A percentile compares a stretch with the other conserved stretches of the same genome.
Evolutionary conservation across 129 eudicot genomes (phyloP).

Genomic region (Flaveria bidentis): DNA sequence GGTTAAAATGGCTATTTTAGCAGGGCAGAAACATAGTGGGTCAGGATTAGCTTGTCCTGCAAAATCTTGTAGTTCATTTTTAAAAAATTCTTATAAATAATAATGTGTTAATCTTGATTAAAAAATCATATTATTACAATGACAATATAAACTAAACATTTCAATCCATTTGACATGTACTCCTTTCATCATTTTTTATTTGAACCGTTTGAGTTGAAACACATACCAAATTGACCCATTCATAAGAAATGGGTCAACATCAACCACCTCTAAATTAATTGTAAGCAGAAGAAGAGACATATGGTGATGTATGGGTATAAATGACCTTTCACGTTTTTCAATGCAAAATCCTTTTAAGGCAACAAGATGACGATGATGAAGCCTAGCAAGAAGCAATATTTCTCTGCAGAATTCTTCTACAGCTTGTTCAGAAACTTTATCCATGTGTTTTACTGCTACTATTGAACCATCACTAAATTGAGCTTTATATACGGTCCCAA

Average conservation of each 20-base stretch:
- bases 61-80: not conserved
- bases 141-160: not conserved
- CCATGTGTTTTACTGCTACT: conserved; percentile 88
- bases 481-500: conserved; percentile 84
- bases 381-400: conserved; percentile 91
- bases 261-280: not conserved
- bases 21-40: not conserved
- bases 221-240: no score
- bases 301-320: not conserved
- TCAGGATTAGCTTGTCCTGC: not conserved
- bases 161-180: not conserved
- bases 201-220: no score
- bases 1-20: not conserved
- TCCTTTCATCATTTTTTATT: not conserved
- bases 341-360: conserved; percentile 91
- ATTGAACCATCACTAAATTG: conserved; percentile 72
- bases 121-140: not conserved
- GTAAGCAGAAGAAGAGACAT: not conserved
- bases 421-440: conserved; percentile 88
- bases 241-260: conserved; percentile 8
- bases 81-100: not conserved
- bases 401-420: conserved; percentile 91
- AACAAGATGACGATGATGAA: conserved; percentile 98
- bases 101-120: conserved; percentile 7
- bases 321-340: conserved; percentile 76